Conservation (phyloP, 306 rosid species). For the Casuarina glauca region DNA sequence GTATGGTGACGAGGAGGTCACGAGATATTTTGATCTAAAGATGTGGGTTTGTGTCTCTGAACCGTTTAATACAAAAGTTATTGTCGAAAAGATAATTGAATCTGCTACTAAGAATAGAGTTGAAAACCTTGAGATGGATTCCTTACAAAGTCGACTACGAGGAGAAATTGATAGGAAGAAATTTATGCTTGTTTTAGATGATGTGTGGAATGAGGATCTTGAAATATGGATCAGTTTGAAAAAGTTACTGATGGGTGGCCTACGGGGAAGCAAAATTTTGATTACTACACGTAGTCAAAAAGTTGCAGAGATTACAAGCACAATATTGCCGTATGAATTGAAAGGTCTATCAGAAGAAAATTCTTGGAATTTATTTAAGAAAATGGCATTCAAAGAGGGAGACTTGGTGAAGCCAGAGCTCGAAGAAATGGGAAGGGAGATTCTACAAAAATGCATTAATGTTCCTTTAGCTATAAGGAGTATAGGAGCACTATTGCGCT, state of each 20-base stretch:
- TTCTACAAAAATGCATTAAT: not conserved
- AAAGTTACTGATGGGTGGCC: no score
- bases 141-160: not conserved
- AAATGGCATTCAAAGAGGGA: not conserved
- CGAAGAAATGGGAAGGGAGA: not conserved
- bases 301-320: not conserved
- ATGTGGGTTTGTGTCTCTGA: no score
- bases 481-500: not conserved
- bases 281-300: not conserved
- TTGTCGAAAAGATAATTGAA: no score
- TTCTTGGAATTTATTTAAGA: not conserved
- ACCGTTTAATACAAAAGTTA: no score
- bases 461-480: not conserved
- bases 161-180: not conserved
- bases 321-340: not conserved
- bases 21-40: no score
- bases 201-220: not conserved
- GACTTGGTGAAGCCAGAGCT: not conserved
- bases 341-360: not conserved
- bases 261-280: not conserved
- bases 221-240: no score
- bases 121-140: not conserved
- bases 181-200: constrained; percentile 12
- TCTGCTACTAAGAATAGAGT: no score
- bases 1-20: no score